These are phyloP conservation scores for Curvularia verruculosa DNA, from an alignment of 2,329 filamentous ascomycete genomes.

Conservation along the genomic window DNA sequence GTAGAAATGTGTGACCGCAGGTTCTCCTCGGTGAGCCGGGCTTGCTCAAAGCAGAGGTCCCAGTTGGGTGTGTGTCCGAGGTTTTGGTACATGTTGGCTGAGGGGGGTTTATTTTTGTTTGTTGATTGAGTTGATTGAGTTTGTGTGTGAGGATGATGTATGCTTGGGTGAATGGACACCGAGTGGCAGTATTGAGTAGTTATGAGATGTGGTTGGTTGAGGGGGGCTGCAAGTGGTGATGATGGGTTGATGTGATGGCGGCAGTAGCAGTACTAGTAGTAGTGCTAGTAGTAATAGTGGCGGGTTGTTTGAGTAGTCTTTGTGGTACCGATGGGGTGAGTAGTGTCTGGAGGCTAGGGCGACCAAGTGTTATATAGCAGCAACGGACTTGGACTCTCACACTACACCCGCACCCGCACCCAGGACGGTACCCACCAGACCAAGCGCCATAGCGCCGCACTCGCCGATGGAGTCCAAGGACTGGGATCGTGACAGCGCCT, in stretches of 20 bases:
- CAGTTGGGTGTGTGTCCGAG: constrained; percentile 18
- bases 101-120: too few relatives aligned
- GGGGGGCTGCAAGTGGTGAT: too few relatives aligned
- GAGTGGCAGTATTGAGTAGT: background rate
- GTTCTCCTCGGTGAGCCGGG: constrained; percentile 41
- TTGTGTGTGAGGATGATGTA: background rate
- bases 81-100: constrained; percentile 19
- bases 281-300: background rate
- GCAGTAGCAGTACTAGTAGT: too few relatives aligned
- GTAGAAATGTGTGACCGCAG: constrained; percentile 37
- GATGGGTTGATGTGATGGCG: background rate
- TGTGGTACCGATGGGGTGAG: constrained; percentile 1
- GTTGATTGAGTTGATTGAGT: background rate
- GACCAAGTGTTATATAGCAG: constrained; percentile 18
- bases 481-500: constrained; percentile 26
- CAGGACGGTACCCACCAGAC: constrained; percentile 22
- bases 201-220: background rate
- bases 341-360: constrained; percentile 11
- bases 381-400: constrained; percentile 10
- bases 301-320: background rate
- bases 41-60: constrained; percentile 16
- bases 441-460: constrained; percentile 27
- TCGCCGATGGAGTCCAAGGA: constrained; percentile 25
- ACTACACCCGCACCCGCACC: constrained; percentile 7
- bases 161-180: background rate